phyloP scores from a whole-genome alignment of 1,139 yeast genomes.

The Suhomyces bribrorum region DNA sequence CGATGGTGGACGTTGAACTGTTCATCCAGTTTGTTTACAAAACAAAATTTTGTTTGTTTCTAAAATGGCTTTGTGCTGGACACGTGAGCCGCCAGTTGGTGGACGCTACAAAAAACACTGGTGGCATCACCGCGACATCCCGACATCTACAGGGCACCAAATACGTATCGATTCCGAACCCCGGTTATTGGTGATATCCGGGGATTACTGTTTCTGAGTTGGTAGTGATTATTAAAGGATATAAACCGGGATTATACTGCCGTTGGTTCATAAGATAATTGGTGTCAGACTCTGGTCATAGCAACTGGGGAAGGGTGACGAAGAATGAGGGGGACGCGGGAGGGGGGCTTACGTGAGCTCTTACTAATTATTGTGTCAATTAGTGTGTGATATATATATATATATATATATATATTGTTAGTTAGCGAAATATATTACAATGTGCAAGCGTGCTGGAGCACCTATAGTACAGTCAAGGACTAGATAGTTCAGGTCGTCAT shows the following conservation, averaged over 20 bases:
- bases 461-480: background rate
- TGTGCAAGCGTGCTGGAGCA: background rate
- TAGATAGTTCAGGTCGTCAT: background rate
- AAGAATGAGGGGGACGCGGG: background rate
- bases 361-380: background rate
- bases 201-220: too few relatives aligned
- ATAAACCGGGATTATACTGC: background rate
- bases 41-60: slow-evolving; percentile 15
- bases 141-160: too few relatives aligned
- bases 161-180: too few relatives aligned
- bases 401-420: too few relatives aligned
- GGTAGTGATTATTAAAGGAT: too few relatives aligned
- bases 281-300: background rate
- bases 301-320: background rate
- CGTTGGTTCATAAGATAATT: background rate
- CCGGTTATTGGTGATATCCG: too few relatives aligned
- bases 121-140: too few relatives aligned
- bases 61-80: slow-evolving; percentile 1
- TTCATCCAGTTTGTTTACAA: slow-evolving; percentile 15
- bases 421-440: background rate
- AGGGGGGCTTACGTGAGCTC: background rate
- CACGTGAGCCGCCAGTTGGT: background rate
- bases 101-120: background rate
- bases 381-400: background rate
- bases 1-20: slow-evolving; percentile 2